Conservation (phyloP, 768 basidiomycete species). For the Leccinum uliginosum region DNA sequence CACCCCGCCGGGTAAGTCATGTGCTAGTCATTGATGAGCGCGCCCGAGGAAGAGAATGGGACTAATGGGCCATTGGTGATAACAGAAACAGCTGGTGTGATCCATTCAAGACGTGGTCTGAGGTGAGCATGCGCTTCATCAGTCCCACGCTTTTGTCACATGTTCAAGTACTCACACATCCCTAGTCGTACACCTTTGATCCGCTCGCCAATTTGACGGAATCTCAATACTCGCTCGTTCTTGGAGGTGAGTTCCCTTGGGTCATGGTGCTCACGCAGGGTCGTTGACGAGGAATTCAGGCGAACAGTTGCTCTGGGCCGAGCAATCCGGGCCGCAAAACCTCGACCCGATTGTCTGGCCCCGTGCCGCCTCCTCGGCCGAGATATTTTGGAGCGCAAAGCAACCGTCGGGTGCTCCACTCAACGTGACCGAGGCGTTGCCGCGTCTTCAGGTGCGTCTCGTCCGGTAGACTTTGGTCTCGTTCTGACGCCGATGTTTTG, state of each 20-base stretch:
- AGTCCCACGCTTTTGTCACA: conserved; percentile 6
- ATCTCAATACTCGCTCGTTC: conserved; percentile 33
- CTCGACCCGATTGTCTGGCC: conserved; percentile 47
- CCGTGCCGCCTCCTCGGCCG: conserved; percentile 42
- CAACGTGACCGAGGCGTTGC: conserved; percentile 38
- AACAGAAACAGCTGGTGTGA: conserved; percentile 44
- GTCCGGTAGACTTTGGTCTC: fast-evolving
- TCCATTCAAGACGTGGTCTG: conserved; percentile 50
- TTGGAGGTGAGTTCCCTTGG: conserved; percentile 26
- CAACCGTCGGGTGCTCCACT: conserved; percentile 33
- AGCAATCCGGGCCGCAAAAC: conserved; percentile 41
- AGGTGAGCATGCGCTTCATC: conserved; percentile 26
- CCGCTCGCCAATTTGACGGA: conserved; percentile 41
- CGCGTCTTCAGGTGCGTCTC: conserved; percentile 40
- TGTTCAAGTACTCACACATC: neutral
- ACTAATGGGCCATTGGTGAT: neutral
- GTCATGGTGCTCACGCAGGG: neutral
- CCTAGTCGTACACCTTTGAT: conserved; percentile 46
- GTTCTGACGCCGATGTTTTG: neutral
- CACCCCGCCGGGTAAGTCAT: conserved; percentile 28
- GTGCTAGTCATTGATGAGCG: neutral
- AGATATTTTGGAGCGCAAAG: conserved; percentile 51
- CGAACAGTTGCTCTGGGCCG: conserved; percentile 43
- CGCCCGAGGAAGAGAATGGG: neutral
- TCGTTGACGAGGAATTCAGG: conserved; percentile 17